Evolutionary conservation across 202 grass and related monocot genomes (phyloP).

Genomic region (Panicum hallii): DNA sequence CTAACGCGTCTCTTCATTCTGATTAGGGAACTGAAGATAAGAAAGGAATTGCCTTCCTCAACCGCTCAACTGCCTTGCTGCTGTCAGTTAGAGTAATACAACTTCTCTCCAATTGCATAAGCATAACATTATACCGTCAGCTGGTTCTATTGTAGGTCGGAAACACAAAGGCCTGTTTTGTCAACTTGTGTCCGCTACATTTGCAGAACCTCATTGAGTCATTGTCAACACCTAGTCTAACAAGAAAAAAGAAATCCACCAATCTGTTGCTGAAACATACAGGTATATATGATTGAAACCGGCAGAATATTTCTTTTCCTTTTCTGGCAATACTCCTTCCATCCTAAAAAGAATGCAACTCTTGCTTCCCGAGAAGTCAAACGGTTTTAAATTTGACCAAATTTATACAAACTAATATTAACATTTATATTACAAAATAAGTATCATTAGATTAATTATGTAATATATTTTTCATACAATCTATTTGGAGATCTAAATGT

Average conservation of each 20-base stretch:
- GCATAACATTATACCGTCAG: constrained; percentile 13
- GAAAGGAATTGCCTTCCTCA: background rate
- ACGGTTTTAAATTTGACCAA: too few relatives aligned
- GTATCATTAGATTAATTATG: too few relatives aligned
- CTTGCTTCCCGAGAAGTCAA: too few relatives aligned
- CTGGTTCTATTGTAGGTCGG: constrained; percentile 12
- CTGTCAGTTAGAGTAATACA: constrained; percentile 30
- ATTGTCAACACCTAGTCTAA: constrained; percentile 3
- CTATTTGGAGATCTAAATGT: too few relatives aligned
- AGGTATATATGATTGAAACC: background rate
- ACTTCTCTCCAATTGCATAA: background rate
- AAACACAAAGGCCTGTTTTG: constrained; percentile 45
- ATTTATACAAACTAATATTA: too few relatives aligned
- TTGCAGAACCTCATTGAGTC: background rate
- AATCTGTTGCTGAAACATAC: background rate
- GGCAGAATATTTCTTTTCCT: background rate
- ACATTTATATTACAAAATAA: too few relatives aligned
- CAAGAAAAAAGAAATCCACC: background rate
- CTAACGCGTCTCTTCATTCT: background rate
- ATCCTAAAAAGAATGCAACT: too few relatives aligned
- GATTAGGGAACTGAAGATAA: background rate
- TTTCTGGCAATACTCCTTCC: background rate
- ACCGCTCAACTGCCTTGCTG: constrained; percentile 45
- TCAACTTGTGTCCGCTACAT: constrained; percentile 20
- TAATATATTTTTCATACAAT: too few relatives aligned